A percentile compares a stretch with the other conserved stretches of the same genome.
Evolutionary conservation across 129 eudicot species (phyloP).

Genomic region (Helianthus tuberosus): DNA sequence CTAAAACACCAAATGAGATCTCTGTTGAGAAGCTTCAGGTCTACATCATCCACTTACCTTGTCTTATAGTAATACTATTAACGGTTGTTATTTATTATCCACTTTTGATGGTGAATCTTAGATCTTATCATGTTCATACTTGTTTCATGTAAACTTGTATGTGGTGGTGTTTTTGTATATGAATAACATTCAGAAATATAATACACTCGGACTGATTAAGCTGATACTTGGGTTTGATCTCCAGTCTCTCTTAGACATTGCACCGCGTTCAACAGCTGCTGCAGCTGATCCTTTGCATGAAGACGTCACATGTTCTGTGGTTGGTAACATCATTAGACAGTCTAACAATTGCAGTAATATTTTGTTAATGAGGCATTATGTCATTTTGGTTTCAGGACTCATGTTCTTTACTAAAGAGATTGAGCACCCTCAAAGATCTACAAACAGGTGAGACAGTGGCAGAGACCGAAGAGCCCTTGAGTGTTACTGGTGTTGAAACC

Average conservation of each 20-base stretch:
- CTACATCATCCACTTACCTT: conserved; percentile 21
- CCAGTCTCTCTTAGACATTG: conserved; percentile 97
- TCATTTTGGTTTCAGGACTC: conserved; percentile 57
- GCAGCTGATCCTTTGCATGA: conserved; percentile 98
- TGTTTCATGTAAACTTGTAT: too few relatives aligned
- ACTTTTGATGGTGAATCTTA: neutral
- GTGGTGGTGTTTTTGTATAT: too few relatives aligned
- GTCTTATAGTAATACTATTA: neutral
- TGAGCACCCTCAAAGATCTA: conserved; percentile 79
- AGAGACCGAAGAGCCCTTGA: conserved; percentile 66
- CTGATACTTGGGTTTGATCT: conserved; percentile 15
- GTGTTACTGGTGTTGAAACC: conserved; percentile 85
- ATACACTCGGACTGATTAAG: neutral
- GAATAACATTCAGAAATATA: too few relatives aligned
- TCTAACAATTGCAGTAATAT: neutral
- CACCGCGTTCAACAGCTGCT: conserved; percentile 92
- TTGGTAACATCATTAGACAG: conserved; percentile 33
- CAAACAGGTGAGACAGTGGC: too few relatives aligned
- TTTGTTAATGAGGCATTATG: neutral
- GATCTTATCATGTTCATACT: too few relatives aligned
- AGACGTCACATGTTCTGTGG: too few relatives aligned
- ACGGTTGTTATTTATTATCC: neutral
- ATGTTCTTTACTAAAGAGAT: conserved; percentile 73
- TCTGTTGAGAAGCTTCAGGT: conserved; percentile 99
- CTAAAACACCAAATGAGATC: conserved; percentile 80